Percentiles rank a stretch among this genome's conserved stretches.
phyloP scores from a whole-genome alignment of 1,284 basidiomycete genomes.

The Moesziomyces antarcticus region DNA sequence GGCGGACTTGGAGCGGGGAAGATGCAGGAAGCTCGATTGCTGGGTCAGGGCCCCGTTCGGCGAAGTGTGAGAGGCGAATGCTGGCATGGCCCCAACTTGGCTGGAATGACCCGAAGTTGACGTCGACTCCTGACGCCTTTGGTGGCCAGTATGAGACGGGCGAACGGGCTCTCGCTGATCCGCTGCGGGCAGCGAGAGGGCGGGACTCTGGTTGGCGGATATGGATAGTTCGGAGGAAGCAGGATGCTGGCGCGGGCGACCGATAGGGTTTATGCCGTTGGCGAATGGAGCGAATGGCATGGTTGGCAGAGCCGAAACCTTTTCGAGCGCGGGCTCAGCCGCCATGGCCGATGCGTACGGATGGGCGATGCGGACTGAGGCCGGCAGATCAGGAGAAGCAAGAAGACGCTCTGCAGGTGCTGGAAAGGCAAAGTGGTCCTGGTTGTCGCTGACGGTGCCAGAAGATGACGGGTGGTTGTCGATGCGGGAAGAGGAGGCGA shows the following conservation, averaged over 20 bases:
- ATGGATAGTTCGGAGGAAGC: neutral
- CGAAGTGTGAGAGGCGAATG: neutral
- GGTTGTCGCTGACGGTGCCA: conserved; percentile 16
- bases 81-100: conserved; percentile 1
- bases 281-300: neutral
- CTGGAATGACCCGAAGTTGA: conserved; percentile 9
- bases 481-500: conserved; percentile 11
- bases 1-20: neutral
- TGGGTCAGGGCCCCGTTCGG: neutral
- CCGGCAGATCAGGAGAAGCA: conserved; percentile 15
- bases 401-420: conserved; percentile 1
- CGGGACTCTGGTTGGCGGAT: neutral
- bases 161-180: neutral
- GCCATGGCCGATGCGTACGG: conserved; percentile 22
- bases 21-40: conserved; percentile 9
- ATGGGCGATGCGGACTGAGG: conserved; percentile 19
- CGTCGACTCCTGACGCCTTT: conserved; percentile 8
- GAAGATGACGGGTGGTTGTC: conserved; percentile 10
- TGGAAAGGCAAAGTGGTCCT: neutral
- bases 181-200: neutral
- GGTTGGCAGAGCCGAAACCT: conserved; percentile 5
- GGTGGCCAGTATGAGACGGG: neutral
- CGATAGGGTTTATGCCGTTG: neutral
- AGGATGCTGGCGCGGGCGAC: too few relatives aligned
- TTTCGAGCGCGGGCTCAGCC: conserved; percentile 2